Conservation (phyloP, 2,329 filamentous ascomycete genomes). For the Fusarium buxicola region DNA sequence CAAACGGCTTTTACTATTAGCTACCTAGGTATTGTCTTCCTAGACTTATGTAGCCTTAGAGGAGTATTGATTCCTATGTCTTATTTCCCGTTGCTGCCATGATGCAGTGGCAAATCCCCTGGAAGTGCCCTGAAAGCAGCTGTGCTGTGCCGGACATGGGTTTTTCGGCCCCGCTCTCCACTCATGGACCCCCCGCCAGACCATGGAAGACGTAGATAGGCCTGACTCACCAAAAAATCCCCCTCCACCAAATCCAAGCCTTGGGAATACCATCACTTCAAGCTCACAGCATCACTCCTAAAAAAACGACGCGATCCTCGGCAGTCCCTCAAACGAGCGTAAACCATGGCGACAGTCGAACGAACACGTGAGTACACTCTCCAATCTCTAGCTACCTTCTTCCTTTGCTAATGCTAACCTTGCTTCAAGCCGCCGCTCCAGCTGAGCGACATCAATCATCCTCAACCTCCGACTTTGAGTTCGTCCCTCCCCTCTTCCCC, state of each 20-base stretch:
- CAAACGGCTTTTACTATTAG: too few species aligned
- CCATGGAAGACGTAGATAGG: conserved; percentile 4
- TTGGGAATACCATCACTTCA: conserved; percentile 37
- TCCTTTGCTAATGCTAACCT: conserved; percentile 3
- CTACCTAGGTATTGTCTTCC: too few species aligned
- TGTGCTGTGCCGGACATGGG: conserved; percentile 15
- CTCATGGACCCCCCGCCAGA: conserved; percentile 45
- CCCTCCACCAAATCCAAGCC: conserved; percentile 32
- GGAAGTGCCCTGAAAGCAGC: conserved; percentile 3
- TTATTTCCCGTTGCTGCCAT: too few species aligned
- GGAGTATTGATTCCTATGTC: too few species aligned
- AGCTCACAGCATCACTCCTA: not conserved
- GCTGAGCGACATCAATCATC: conserved; percentile 38
- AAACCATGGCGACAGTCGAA: conserved; percentile 37
- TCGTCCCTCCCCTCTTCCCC: conserved; percentile 8
- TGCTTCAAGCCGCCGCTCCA: conserved; percentile 20
- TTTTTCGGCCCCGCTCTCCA: conserved; percentile 39
- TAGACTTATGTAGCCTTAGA: too few species aligned
- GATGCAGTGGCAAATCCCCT: not conserved
- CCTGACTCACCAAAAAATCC: conserved; percentile 44
- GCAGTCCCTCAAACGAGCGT: not conserved
- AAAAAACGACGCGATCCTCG: not conserved
- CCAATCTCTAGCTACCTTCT: not conserved
- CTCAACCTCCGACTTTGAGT: conserved; percentile 45
- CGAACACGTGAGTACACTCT: conserved; percentile 20